Conservation (phyloP, 208 protist species). For the Crithidia fasciculata region DNA sequence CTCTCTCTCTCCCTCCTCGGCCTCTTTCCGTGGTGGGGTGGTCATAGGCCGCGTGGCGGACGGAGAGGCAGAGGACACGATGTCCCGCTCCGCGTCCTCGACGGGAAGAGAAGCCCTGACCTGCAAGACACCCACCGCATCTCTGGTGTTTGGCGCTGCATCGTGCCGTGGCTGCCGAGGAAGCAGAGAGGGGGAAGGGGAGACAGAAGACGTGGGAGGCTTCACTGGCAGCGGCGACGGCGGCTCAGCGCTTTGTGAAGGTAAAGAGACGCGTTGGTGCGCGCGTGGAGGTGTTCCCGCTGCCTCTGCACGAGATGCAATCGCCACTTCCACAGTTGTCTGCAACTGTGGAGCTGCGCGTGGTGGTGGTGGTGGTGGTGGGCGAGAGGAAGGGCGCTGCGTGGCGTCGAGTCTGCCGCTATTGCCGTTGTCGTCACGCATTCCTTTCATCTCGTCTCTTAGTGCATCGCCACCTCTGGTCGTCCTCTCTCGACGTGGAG, state of each 20-base stretch:
- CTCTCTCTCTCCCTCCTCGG: no score
- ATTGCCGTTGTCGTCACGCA: no score
- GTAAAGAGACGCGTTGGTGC: not conserved
- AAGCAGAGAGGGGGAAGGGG: no score
- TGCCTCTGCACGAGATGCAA: not conserved
- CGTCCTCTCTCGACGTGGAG: no score
- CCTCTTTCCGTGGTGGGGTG: no score
- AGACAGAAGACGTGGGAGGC: not conserved
- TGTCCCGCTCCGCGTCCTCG: conserved; percentile 25
- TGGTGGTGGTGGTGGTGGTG: conserved; percentile 6
- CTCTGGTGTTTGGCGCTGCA: not conserved
- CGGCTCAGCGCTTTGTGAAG: not conserved
- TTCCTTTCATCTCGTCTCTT: no score
- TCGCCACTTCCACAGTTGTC: not conserved
- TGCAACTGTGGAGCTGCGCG: not conserved
- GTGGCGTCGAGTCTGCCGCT: no score
- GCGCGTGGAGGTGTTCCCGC: not conserved
- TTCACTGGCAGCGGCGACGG: conserved; percentile 16
- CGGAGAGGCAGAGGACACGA: conserved; percentile 17
- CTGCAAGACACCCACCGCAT: not conserved
- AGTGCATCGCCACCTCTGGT: no score
- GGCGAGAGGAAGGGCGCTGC: conserved; percentile 10
- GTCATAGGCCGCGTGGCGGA: not conserved
- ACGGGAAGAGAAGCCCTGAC: not conserved
- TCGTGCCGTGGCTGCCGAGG: no score